Evolutionary conservation across 164 flowering plant genomes (phyloP).

Genomic region (Berberis vulgaris): DNA sequence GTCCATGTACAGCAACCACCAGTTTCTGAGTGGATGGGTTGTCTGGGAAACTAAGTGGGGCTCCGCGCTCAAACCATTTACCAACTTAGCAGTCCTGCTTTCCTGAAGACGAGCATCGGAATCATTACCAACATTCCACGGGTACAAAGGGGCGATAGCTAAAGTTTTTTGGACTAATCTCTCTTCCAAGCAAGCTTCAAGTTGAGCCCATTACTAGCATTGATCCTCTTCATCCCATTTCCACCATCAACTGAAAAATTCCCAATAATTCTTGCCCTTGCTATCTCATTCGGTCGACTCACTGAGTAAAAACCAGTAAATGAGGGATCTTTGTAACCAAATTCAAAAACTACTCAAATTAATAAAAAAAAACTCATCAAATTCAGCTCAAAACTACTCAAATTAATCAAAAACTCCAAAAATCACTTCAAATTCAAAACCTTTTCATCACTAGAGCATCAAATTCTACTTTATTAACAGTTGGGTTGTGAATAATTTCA

Average conservation of each 20-base stretch:
- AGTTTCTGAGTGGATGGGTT: conserved; percentile 31
- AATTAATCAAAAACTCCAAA: too few relatives aligned
- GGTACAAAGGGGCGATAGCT: background rate
- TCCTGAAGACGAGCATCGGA: background rate
- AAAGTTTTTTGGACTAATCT: background rate
- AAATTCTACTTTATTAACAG: too few relatives aligned
- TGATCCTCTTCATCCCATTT: background rate
- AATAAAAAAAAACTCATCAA: background rate
- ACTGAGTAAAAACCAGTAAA: background rate
- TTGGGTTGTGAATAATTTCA: too few relatives aligned
- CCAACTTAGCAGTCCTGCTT: background rate
- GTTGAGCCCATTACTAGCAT: background rate
- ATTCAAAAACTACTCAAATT: background rate
- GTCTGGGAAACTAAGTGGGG: conserved; percentile 21
- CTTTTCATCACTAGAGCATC: too few relatives aligned
- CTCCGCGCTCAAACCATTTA: conserved; percentile 30
- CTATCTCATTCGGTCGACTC: background rate
- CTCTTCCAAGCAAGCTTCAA: background rate
- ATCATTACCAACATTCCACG: background rate
- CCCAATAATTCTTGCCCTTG: background rate
- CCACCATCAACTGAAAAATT: background rate
- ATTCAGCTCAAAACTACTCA: too few relatives aligned
- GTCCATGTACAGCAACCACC: conserved; percentile 34
- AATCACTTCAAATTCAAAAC: too few relatives aligned
- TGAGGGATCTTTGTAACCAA: background rate